Evolutionary conservation across 202 grass and related monocot genomes (phyloP), one percentile per base, ranked within the genome.

Genomic region (Cymbopogon flexuosus): DNA sequence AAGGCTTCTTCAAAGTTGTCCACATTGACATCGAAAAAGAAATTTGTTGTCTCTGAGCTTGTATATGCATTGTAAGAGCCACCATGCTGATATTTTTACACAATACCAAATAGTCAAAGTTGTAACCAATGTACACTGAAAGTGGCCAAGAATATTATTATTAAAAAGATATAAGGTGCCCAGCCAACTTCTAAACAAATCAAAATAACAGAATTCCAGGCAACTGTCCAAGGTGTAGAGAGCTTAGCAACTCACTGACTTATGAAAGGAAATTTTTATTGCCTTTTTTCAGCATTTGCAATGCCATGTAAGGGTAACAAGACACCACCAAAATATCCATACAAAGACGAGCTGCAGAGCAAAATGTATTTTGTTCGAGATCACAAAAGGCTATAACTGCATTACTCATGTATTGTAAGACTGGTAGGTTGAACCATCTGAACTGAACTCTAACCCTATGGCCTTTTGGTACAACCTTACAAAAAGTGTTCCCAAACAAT

Each of bases 1-100:
- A 98, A 85, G 67, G 96, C 92, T 77, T 95, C 96, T 82, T 91
- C 78, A 23, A 93, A 91, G 91, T 87, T 90, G 73, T 85, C 96
- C 54, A 41, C 84, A 46, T 98, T 98, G 77, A 98, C 59, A 90
- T 98, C 96, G 73, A 98, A 98, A 87, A 86, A 78, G 86, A 90
- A 98, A 81, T 91, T 59, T 2, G 96, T 98, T 71, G 85, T 84
- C 86, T 98, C 96, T 15, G 86, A 88, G 65, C 72, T 47, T 80
- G 92, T 98, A 72, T 3, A 78, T 8, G 96, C 96, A 85, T 98
- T 98, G 66, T 14, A 91, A 54, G 86, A 95, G 59, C 96, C 92
- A 46, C 96, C 96, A 15, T 98, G 88, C 96, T 98, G 90, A 61
- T 58, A 77, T 81, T 87, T 79, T 69, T 14, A 90, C 35, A 76